A percentile compares a stretch with the other conserved stretches of the same genome.
phyloP scores from a whole-genome alignment of 352 stramenopile species.

The Pythium oligandrum region DNA sequence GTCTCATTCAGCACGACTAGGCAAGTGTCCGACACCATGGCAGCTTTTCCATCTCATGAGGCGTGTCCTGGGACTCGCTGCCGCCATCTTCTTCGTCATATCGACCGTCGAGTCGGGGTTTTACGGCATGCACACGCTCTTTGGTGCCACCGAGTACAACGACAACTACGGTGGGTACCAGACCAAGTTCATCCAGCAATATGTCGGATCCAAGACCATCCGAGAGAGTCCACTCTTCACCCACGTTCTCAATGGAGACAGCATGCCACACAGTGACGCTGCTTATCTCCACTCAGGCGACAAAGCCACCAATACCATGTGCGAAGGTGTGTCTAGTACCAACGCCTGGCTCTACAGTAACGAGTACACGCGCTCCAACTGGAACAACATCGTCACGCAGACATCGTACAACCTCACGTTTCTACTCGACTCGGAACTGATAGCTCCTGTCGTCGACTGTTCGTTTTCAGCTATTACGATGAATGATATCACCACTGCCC shows the following conservation, averaged over 20 bases:
- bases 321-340: slow-evolving; percentile 8
- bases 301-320: neutral
- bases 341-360: slow-evolving; percentile 23
- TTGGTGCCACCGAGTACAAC: too few species aligned
- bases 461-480: slow-evolving; percentile 20
- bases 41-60: too few species aligned
- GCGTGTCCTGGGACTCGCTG: too few species aligned
- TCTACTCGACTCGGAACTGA: slow-evolving; percentile 26
- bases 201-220: neutral
- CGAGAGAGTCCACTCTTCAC: slow-evolving; percentile 12
- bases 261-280: slow-evolving; percentile 19
- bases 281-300: slow-evolving; percentile 28
- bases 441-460: slow-evolving; percentile 40
- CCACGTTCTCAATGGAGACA: slow-evolving; percentile 18
- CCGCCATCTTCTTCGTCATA: too few species aligned
- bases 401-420: slow-evolving; percentile 33
- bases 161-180: too few species aligned
- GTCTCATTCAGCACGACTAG: too few species aligned
- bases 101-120: too few species aligned
- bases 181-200: neutral
- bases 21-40: too few species aligned
- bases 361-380: slow-evolving; percentile 25
- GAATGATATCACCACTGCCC: neutral
- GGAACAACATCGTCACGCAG: slow-evolving; percentile 14
- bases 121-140: too few species aligned